Evolutionary conservation across 805 yeast genomes (phyloP), one percentile per base, ranked within the genome.

Genomic region (Yarrowia osloensis): DNA sequence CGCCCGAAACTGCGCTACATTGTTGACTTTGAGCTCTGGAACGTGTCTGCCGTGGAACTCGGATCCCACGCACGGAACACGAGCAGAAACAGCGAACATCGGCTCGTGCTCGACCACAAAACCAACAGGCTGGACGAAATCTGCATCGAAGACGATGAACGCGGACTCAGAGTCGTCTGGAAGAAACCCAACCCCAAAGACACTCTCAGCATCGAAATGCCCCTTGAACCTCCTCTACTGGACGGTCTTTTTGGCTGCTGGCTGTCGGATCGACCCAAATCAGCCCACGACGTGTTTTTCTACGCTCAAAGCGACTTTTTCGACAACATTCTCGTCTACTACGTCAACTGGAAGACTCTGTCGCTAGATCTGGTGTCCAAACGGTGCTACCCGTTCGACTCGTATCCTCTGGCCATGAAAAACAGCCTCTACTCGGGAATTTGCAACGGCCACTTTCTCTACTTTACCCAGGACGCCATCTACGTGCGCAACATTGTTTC

Each of bases 191-290:
- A 54, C 37, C 44, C 61, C 17, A 37, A 54, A 29, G 44, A 50
- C 17, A 50, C 31, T 4, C 28, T 37, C 44, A 6, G 19, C 2
- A 54, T 54, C 22, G n/a, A 35, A 2, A 24, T 24, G 31, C 44
- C 61, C 19, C 2, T 13, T 1, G 39, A 9, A 15, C 31, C 39
- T 4, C 39, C 55, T 19, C 39, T 49, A 19, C 15, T 47, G 35
- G 52, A 49, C 0, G 39, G 28, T 4, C 12, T 49, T 15, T 52
- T 33, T 15, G 9, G 9, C 44, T 35, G 33, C 46, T 54, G 61
- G 61, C 28, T 54, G 24, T 35, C 61, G 11, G 61, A 54, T 11
- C 4, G 61, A 54, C 61, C 61, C 22, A 54, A 54, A 17, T 22
- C 44, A 3, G 44, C 33, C 44, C 22, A 54, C 26, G 44, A 54